Evolutionary conservation across 306 rosid species (phyloP).

Genomic region (Ormosia emarginata): DNA sequence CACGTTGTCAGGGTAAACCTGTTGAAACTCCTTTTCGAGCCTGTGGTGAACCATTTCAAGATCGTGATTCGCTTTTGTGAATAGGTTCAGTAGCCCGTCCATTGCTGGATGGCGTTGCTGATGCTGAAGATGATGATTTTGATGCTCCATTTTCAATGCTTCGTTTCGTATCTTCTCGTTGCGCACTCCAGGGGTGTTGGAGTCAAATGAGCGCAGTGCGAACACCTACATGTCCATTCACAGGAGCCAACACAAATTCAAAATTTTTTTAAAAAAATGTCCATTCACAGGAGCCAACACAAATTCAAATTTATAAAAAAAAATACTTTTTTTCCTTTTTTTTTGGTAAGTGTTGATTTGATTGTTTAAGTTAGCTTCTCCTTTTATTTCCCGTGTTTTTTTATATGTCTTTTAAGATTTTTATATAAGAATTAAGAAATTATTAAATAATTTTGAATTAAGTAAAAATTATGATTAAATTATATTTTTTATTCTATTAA

Average conservation of each 20-base stretch:
- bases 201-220: neutral
- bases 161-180: neutral
- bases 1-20: conserved; percentile 71
- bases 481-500: too few species aligned
- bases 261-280: neutral
- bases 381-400: too few species aligned
- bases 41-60: conserved; percentile 47
- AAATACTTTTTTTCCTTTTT: too few species aligned
- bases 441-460: too few species aligned
- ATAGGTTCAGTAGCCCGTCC: conserved; percentile 60
- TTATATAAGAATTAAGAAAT: too few species aligned
- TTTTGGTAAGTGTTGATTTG: too few species aligned
- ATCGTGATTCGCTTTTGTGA: conserved; percentile 80
- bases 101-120: conserved; percentile 62
- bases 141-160: conserved; percentile 39
- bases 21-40: conserved; percentile 84
- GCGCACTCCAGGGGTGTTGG: neutral
- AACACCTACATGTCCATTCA: neutral
- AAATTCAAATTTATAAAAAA: too few species aligned
- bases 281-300: too few species aligned
- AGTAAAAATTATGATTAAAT: too few species aligned
- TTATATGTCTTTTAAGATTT: too few species aligned
- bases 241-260: conserved; percentile 22
- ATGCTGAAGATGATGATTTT: neutral
- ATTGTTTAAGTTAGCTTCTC: too few species aligned